Percentiles rank a stretch among this genome's conserved stretches.
These are phyloP conservation scores for Biancaea sappan DNA, from an alignment of 306 rosid species.

Conservation along the genomic window DNA sequence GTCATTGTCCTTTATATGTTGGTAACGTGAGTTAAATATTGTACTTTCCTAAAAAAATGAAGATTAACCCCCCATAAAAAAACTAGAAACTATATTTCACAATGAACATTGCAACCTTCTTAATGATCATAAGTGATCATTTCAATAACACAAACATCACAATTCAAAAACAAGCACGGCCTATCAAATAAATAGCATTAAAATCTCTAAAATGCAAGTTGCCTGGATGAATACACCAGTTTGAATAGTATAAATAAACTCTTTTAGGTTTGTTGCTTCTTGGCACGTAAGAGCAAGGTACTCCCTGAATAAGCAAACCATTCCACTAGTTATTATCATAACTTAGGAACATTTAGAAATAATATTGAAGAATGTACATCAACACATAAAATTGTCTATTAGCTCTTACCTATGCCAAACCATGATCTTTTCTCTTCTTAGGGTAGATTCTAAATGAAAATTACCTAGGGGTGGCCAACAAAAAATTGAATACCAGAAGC, in stretches of 20 bases:
- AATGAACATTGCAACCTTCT: background rate
- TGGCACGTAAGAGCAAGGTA: constrained; percentile 57
- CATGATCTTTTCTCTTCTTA: too few relatives aligned
- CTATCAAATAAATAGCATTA: constrained; percentile 7
- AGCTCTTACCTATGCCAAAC: too few relatives aligned
- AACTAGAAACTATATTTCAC: background rate
- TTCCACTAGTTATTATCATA: background rate
- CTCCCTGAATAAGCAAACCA: constrained; percentile 47
- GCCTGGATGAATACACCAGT: constrained; percentile 69
- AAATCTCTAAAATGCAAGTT: constrained; percentile 17
- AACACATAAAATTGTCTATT: too few relatives aligned
- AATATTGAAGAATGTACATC: too few relatives aligned
- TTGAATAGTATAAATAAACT: constrained; percentile 61
- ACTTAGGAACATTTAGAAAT: constrained; percentile 1
- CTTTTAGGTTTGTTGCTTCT: constrained; percentile 54
- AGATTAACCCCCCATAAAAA: background rate
- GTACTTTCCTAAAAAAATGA: background rate
- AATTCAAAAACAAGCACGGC: background rate
- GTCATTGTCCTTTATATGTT: too few relatives aligned
- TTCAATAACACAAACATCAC: background rate
- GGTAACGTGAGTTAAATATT: too few relatives aligned
- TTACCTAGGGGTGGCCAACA: too few relatives aligned
- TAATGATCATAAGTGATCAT: background rate
- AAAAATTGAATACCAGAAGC: too few relatives aligned
- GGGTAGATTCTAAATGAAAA: too few relatives aligned